Evolutionary conservation across 768 basidiomycete species (phyloP), one percentile per base, ranked within the genome.

Genomic region (Boletus insuetus): DNA sequence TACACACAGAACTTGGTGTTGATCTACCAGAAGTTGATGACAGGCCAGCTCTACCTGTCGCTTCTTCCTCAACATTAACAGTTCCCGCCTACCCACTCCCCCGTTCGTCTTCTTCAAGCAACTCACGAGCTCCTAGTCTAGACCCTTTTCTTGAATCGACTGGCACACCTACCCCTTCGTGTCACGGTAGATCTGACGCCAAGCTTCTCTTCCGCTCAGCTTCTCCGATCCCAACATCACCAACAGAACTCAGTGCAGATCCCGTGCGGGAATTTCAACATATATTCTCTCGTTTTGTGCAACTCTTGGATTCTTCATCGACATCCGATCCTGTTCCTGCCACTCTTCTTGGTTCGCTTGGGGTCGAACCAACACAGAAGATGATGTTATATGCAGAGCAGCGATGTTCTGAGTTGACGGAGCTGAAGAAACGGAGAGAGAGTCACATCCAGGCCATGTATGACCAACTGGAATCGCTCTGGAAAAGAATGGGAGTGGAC

Each of bases 391-490:
- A 93, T 85, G 86, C 89, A 0, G 76, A 81, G 31, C 72, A 74
- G 17, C 74, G 84, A 53, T 79, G 78, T 48, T 55, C 74, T 6
- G 78, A 84, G 48, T 79, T 97, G 52, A 84, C 86, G 55, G 85
- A 89, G 14, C 76, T 84, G 48, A 94, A 94, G 71, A 79, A 80
- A 37, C 74, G 80, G 31, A 80, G 94, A 13, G 94, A 96, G 64
- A 74, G 82, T 1, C 84, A 87, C 59, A 98, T 99, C 31, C 96
- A 99, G 69, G 81, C 86, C 0, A 87, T 98, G 78, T 99, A 94
- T 65, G 94, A 98, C 69, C 85, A 93, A 59, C 80, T 99, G 1
- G 95, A 96, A 68, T 85, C 85, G 0, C 79, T 98, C 4, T 99
- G 96, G 96, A 80, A 80, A 55, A 75, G 94, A 53, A 78, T 98